Evolutionary conservation across 2,329 filamentous ascomycete genomes (phyloP), one percentile per base, ranked within the genome.

Genomic region (Incumbomyces lentus): DNA sequence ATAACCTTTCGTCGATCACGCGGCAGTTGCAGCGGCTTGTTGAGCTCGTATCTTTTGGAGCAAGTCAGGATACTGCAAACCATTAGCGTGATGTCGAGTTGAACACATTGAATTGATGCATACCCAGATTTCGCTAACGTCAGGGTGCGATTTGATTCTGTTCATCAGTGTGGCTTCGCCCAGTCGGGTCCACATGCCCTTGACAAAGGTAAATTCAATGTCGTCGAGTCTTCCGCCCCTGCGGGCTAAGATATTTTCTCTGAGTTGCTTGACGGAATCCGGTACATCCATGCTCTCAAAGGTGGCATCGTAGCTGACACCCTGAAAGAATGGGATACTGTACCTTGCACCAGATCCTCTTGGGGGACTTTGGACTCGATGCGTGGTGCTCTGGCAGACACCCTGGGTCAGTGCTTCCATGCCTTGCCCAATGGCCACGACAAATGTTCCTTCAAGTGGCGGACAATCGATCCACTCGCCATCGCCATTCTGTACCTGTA

Each of bases 261-360:
- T 70, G 68, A 84, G 72, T 59, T 70, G 75, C 56, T 72, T 70
- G 13, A 89, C 78, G 11, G 73, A 71, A 22, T 76, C 75, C 0
- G 85, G 83, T 10, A 79, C 71, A 50, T 76, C 82, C 65, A 92
- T 79, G 55, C 84, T 81, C 59, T 87, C 86, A 61, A 93, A 93
- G 14, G 77, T 76, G 0, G 85, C 80, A 62, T 88, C 84, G 48
- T 86, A 80, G 58, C 80, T 79, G 49, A 93, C 84, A 17, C 87
- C 87, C 62, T 92, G 87, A 68, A 93, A 93, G 67, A 94, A 93
- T 0, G 87, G 87, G 40, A 93, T 82, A 6, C 79, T 85, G 68
- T 81, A 90, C 46, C 87, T 72, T 29, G 86, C 72, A 3, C 86
- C 87, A 8, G 75, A 68, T 11, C 84, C 86, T 6, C 78, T 76